Evolutionary conservation across 768 basidiomycete genomes (phyloP).

Genomic region (Erythrobasidium yunnanense): DNA sequence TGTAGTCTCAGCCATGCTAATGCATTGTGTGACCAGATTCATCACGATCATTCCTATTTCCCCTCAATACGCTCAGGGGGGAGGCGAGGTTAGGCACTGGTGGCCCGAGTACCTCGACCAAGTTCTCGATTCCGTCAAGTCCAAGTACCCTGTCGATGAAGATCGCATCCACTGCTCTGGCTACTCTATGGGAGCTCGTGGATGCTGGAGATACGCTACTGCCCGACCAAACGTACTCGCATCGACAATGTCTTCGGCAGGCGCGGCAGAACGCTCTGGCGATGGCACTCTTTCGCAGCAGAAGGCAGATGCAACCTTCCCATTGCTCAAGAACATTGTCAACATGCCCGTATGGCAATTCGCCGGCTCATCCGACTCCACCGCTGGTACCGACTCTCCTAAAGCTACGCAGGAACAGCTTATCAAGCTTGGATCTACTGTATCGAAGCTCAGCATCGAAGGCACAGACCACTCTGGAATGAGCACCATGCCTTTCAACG

Average conservation of each 20-base stretch:
- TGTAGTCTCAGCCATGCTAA: neutral
- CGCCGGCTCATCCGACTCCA: slow-evolving; percentile 16
- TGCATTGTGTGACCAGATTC: slow-evolving; percentile 8
- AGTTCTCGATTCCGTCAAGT: slow-evolving; percentile 15
- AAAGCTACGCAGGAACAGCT: slow-evolving; percentile 13
- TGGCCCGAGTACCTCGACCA: slow-evolving; percentile 15
- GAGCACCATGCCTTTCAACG: slow-evolving; percentile 15
- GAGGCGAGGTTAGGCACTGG: slow-evolving; percentile 25
- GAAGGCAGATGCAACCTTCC: slow-evolving; percentile 2
- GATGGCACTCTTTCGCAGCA: slow-evolving; percentile 26
- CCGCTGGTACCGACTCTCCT: slow-evolving; percentile 20
- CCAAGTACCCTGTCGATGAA: slow-evolving; percentile 25
- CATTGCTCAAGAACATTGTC: slow-evolving; percentile 6
- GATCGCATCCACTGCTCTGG: slow-evolving; percentile 15
- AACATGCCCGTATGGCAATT: slow-evolving; percentile 24
- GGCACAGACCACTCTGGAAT: slow-evolving; percentile 24
- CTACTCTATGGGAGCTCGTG: slow-evolving; percentile 26
- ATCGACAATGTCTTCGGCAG: slow-evolving; percentile 16
- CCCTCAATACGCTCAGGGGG: neutral
- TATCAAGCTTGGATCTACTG: neutral
- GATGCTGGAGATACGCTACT: slow-evolving; percentile 22
- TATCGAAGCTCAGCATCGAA: neutral
- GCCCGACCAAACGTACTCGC: slow-evolving; percentile 21
- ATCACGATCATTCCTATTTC: slow-evolving; percentile 27
- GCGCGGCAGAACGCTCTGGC: slow-evolving; percentile 25